Conservation (phyloP, 768 basidiomycete species). For the Termitomyces sp. region DNA sequence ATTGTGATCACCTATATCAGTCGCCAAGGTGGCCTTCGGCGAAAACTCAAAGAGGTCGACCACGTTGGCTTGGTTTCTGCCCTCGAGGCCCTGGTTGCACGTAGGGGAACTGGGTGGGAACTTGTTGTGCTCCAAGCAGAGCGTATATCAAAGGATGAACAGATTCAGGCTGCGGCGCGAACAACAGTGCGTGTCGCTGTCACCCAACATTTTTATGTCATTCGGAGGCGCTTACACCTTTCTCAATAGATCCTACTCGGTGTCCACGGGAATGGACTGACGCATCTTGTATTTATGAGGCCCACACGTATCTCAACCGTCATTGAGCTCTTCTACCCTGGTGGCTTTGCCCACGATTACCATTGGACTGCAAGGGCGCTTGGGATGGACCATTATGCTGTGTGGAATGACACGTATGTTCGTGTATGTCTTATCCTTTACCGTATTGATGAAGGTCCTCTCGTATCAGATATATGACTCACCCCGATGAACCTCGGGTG, state of each 20-base stretch:
- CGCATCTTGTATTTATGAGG: constrained; percentile 85
- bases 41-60: constrained; percentile 52
- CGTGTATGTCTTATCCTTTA: not conserved
- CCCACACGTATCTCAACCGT: constrained; percentile 72
- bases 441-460: not conserved
- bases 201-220: not conserved
- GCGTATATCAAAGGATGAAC: constrained; percentile 69
- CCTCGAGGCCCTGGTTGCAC: constrained; percentile 45
- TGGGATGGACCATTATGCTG: constrained; percentile 70
- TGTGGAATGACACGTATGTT: constrained; percentile 78
- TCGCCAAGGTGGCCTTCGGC: constrained; percentile 51
- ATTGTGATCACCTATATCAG: constrained; percentile 73
- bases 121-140: constrained; percentile 62
- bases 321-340: constrained; percentile 81
- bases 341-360: constrained; percentile 83
- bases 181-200: constrained; percentile 55
- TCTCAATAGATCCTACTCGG: constrained; percentile 58
- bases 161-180: constrained; percentile 58
- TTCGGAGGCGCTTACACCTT: not conserved
- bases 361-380: constrained; percentile 76
- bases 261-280: constrained; percentile 79
- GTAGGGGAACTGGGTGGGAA: constrained; percentile 48
- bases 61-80: constrained; percentile 52
- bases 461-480: constrained; percentile 29
- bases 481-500: constrained; percentile 43